Conservation (phyloP, 2,329 filamentous ascomycete genomes). For the Penicillium sp. region DNA sequence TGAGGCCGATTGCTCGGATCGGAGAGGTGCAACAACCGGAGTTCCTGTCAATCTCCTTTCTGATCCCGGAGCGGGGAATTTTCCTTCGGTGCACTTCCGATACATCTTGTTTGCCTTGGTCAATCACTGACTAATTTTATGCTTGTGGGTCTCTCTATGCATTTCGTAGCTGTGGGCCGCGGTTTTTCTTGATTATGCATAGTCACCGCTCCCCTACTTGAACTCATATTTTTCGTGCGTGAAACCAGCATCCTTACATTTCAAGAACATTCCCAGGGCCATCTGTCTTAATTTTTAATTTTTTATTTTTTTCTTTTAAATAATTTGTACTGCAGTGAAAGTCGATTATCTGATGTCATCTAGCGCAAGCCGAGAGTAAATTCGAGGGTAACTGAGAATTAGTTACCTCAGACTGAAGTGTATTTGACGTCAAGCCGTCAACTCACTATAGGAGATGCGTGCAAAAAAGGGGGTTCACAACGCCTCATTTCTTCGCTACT, state of each 20-base stretch:
- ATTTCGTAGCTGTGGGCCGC: background rate
- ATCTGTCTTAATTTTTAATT: no score
- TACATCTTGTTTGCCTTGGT: background rate
- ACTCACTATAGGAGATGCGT: no score
- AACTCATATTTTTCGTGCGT: background rate
- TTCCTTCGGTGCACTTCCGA: background rate
- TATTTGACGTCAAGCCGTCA: constrained; percentile 20
- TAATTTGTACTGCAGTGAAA: background rate
- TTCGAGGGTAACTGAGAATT: background rate
- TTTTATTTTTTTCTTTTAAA: no score
- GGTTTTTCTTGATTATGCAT: background rate
- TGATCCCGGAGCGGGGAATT: background rate
- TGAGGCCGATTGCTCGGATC: background rate
- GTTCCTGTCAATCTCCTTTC: background rate
- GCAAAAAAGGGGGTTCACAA: background rate
- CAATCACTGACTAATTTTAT: background rate
- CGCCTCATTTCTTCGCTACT: background rate
- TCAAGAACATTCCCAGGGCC: no score
- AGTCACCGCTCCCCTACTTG: background rate
- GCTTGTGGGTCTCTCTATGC: background rate
- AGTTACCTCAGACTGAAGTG: constrained; percentile 10
- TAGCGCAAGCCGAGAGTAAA: background rate
- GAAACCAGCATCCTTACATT: no score
- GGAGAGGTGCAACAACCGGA: background rate
- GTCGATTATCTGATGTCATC: constrained; percentile 1